phyloP scores from a whole-genome alignment of 805 yeast genomes.

The Cyberlindnera saturnus region DNA sequence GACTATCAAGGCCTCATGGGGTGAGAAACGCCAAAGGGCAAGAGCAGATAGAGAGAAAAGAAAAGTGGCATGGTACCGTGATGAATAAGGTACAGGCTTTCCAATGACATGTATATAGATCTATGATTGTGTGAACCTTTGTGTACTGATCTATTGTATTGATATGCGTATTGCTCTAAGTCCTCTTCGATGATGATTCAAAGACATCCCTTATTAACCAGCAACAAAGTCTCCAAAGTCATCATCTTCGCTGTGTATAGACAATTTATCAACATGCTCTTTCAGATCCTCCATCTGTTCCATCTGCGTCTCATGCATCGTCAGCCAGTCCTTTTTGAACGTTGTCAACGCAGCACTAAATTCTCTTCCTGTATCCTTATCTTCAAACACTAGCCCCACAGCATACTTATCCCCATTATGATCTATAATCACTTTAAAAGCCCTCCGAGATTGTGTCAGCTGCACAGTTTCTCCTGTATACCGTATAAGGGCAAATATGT shows the following conservation, averaged over 20 bases:
- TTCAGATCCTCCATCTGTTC: slow-evolving; percentile 1
- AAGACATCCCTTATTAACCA: neutral
- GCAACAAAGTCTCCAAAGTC: slow-evolving; percentile 24
- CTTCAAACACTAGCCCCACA: slow-evolving; percentile 35
- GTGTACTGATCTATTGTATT: no score
- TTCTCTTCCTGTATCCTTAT: slow-evolving; percentile 13
- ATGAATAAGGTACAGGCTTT: slow-evolving; percentile 11
- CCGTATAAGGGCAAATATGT: slow-evolving; percentile 31
- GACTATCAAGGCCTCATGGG: slow-evolving; percentile 43
- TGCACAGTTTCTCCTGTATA: slow-evolving; percentile 26
- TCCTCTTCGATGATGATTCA: no score
- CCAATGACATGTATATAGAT: neutral
- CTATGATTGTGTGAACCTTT: neutral
- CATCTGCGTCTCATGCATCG: neutral
- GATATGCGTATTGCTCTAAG: no score
- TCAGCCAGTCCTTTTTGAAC: slow-evolving; percentile 1
- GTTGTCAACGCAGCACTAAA: slow-evolving; percentile 3
- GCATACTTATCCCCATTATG: slow-evolving; percentile 28
- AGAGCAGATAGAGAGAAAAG: slow-evolving; percentile 55
- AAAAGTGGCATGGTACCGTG: slow-evolving; percentile 55
- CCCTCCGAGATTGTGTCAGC: slow-evolving; percentile 18
- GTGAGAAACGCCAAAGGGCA: slow-evolving; percentile 39
- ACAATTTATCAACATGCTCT: neutral
- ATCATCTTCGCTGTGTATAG: slow-evolving; percentile 12
- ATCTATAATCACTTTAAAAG: slow-evolving; percentile 31